Conservation (phyloP, 352 stramenopile species). For the Globisporangium paroecandrum region DNA sequence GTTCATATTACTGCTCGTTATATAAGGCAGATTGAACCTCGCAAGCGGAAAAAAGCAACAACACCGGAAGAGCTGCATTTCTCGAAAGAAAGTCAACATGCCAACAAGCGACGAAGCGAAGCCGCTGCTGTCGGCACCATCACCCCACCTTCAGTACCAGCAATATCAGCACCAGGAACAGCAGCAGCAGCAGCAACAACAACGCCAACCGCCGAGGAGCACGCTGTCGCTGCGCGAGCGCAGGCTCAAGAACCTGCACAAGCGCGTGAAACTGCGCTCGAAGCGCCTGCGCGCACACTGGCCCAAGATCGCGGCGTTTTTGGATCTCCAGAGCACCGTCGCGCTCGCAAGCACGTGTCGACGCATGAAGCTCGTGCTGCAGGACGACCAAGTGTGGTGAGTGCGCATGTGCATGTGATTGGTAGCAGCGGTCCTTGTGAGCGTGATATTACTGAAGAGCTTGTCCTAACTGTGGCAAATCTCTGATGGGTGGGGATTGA, state of each 20-base stretch:
- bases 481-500: background rate
- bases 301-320: constrained; percentile 33
- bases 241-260: constrained; percentile 35
- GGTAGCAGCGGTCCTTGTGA: background rate
- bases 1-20: background rate
- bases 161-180: background rate
- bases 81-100: constrained; percentile 8
- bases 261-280: constrained; percentile 55
- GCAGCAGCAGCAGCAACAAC: background rate
- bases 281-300: constrained; percentile 52
- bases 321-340: constrained; percentile 33
- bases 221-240: constrained; percentile 33
- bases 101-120: background rate
- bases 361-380: constrained; percentile 35
- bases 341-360: constrained; percentile 34
- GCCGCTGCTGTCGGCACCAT: background rate
- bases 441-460: too few species aligned
- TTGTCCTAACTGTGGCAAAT: background rate
- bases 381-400: constrained; percentile 44
- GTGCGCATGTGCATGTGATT: background rate
- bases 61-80: constrained; percentile 1
- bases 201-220: background rate
- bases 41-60: background rate
- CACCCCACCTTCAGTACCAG: background rate
- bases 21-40: background rate